Evolutionary conservation across 805 yeast genomes (phyloP).

Genomic region (Candida boidinii): DNA sequence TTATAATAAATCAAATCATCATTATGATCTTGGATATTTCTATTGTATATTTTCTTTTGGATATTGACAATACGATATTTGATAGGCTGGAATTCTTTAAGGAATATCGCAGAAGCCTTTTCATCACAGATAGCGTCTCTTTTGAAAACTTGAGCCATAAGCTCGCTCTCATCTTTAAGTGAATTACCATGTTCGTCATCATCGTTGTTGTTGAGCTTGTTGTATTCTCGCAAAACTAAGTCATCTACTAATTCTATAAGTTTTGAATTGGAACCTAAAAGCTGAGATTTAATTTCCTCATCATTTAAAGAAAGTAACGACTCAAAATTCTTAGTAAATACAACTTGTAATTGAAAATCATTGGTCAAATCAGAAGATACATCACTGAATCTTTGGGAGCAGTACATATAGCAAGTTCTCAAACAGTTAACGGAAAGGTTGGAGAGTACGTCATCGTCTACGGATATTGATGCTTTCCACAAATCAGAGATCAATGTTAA

Average conservation of each 20-base stretch:
- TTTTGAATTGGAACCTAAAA: conserved; percentile 5
- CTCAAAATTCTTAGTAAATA: conserved; percentile 2
- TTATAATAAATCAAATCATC: conserved; percentile 48
- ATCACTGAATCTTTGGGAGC: background rate
- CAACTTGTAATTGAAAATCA: background rate
- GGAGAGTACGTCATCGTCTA: too few species aligned
- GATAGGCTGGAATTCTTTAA: conserved; percentile 26
- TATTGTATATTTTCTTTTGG: conserved; percentile 40
- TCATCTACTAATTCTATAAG: conserved; percentile 4
- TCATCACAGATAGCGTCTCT: too few species aligned
- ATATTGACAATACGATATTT: conserved; percentile 30
- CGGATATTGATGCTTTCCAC: too few species aligned
- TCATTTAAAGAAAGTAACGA: conserved; percentile 12
- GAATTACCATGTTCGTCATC: conserved; percentile 2
- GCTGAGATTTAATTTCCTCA: conserved; percentile 9
- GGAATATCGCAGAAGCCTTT: too few species aligned
- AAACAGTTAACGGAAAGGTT: conserved; percentile 16
- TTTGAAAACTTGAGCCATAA: too few species aligned
- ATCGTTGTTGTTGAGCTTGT: conserved; percentile 1
- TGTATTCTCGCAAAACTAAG: conserved; percentile 1
- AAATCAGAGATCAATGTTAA: too few species aligned
- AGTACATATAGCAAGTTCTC: conserved; percentile 9
- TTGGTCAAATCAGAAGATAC: too few species aligned
- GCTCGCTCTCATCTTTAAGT: background rate
- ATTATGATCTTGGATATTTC: conserved; percentile 55